Conservation (phyloP, 306 rosid species). For the Alnus rubra region DNA sequence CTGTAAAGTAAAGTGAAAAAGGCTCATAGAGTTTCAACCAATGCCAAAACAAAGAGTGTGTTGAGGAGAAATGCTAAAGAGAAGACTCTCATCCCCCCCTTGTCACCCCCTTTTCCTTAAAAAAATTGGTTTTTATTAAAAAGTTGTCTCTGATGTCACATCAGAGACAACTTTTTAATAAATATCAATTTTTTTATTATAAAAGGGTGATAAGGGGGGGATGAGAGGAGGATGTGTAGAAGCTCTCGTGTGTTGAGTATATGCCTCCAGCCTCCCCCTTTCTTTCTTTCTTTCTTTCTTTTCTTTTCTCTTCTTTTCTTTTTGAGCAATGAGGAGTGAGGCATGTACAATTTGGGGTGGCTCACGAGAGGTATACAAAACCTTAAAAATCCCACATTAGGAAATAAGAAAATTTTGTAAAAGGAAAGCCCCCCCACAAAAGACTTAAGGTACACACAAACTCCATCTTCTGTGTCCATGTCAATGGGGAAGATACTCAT, state of each 20-base stretch:
- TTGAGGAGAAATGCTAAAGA: no score
- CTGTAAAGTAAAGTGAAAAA: constrained; percentile 51
- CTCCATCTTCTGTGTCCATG: constrained; percentile 29
- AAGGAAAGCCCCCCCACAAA: constrained; percentile 21
- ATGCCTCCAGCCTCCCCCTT: constrained; percentile 1
- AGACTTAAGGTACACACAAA: constrained; percentile 29
- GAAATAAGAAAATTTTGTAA: constrained; percentile 28
- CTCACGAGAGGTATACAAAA: constrained; percentile 24
- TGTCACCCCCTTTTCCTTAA: no score
- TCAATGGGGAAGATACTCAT: constrained; percentile 23
- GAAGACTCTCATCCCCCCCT: no score
- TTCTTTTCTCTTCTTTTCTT: not conserved
- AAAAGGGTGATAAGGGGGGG: no score
- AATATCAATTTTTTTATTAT: no score
- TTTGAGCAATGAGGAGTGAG: constrained; percentile 14
- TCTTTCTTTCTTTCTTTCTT: no score
- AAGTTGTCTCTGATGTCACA: no score
- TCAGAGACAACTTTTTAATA: no score
- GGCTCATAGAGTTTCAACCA: constrained; percentile 33
- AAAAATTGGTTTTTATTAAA: no score
- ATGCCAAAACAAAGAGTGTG: constrained; percentile 15
- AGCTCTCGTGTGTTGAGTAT: constrained; percentile 33
- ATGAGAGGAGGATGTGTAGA: no score
- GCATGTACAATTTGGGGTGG: constrained; percentile 19
- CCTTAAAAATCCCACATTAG: constrained; percentile 62